These are phyloP conservation scores for Incumbomyces delicatus DNA, from an alignment of 2,329 filamentous ascomycete species.

Conservation along the genomic window DNA sequence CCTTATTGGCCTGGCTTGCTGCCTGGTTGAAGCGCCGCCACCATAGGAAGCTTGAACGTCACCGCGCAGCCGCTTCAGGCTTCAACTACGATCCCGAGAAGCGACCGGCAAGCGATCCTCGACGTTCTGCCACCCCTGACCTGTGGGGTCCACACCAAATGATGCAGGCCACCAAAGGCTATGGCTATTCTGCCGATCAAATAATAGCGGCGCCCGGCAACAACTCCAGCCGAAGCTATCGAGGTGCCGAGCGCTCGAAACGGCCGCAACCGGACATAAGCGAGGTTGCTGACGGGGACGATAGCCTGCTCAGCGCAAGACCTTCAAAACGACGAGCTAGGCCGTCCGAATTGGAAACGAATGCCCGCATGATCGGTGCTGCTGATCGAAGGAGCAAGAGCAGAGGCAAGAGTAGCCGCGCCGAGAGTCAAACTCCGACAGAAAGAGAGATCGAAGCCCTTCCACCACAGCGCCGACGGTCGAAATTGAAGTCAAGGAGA, in stretches of 20 bases:
- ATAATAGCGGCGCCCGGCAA: neutral
- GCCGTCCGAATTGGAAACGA: slow-evolving; percentile 4
- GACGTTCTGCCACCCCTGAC: slow-evolving; percentile 18
- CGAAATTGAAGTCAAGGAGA: too few relatives aligned
- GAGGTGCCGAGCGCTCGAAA: slow-evolving; percentile 5
- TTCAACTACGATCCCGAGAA: slow-evolving; percentile 23
- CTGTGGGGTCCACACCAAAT: slow-evolving; percentile 29
- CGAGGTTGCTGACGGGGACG: slow-evolving; percentile 7
- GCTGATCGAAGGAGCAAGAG: slow-evolving; percentile 6
- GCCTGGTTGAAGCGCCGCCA: slow-evolving; percentile 65
- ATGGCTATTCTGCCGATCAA: slow-evolving; percentile 12
- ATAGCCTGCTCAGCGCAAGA: neutral
- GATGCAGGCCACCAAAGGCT: slow-evolving; percentile 19
- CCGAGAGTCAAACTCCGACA: neutral
- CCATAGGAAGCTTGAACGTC: slow-evolving; percentile 54
- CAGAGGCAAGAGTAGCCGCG: neutral
- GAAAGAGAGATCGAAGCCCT: slow-evolving; percentile 1
- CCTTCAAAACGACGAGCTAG: slow-evolving; percentile 2
- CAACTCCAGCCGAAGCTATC: slow-evolving; percentile 4
- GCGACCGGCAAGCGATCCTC: slow-evolving; percentile 20
- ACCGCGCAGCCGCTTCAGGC: slow-evolving; percentile 26
- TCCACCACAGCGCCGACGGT: neutral
- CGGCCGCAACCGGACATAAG: slow-evolving; percentile 1
- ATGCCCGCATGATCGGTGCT: slow-evolving; percentile 6
- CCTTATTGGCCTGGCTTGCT: slow-evolving; percentile 55